Evolutionary conservation across 2,329 filamentous ascomycete species (phyloP), one percentile per base, ranked within the genome.

Genomic region (Biscogniauxia marginata): DNA sequence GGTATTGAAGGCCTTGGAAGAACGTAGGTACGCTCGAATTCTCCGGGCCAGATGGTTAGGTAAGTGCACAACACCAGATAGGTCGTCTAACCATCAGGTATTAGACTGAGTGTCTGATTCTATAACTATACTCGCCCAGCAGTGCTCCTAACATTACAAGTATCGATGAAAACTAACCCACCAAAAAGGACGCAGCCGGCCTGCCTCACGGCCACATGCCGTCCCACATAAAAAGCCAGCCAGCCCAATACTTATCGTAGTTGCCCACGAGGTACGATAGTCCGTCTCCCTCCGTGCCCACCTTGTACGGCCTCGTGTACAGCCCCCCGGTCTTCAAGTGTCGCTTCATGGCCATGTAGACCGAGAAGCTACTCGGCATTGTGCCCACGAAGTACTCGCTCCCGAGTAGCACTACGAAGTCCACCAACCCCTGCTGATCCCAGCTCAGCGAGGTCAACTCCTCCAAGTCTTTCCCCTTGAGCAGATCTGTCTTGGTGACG

Each of bases 151-250:
- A n/a, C n/a, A n/a, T n/a, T 24, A 50, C 24, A 49, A 3, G 19
- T 21, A 47, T n/a, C n/a, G n/a, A 21, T 18, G 8, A 45, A 21
- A 45, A 21, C 3, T 8, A 9, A 21, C n/a, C 20, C 13, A 7
- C 5, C 46, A 18, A 9, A 20, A 11, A 22, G 21, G 4, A 18
- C 8, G 18, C 19, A 34, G n/a, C 24, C 25, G 46, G 19, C 19
- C 19, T 25, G n/a, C 6, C 43, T 66, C 39, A 74, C n/a, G 74
- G 74, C 75, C 75, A 78, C 62, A 77, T 67, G 4, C 74, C 73
- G 52, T 78, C 75, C 63, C 71, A 78, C 72, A 80, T 77, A 59
- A 77, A 80, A 55, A 79, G 69, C 77, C 77, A 80, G 57, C 78
- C 76, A 11, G 75, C 73, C 73, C 74, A 80, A 65, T 79, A 80